Conservation (phyloP, 305 asterid species). For the Fraxinus dipetala region DNA sequence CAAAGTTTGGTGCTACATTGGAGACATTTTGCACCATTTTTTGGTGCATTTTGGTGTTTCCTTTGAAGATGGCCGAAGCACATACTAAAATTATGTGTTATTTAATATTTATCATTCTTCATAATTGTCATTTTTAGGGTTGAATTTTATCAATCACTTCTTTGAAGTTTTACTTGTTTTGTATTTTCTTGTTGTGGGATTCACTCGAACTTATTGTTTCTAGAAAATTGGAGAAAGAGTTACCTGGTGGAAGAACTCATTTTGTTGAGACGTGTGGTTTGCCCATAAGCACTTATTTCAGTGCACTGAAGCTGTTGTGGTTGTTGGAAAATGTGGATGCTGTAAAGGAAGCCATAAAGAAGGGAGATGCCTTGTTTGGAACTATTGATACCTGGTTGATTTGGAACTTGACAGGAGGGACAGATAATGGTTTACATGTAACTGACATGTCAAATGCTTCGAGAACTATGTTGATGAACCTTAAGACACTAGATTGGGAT, state of each 20-base stretch:
- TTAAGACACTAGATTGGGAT: conserved; percentile 81
- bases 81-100: not conserved
- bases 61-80: not conserved
- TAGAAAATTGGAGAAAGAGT: conserved; percentile 77
- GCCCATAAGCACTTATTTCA: conserved; percentile 95
- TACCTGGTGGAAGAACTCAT: conserved; percentile 81
- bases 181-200: not conserved
- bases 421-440: conserved; percentile 59
- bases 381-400: conserved; percentile 89
- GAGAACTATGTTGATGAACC: conserved; percentile 88
- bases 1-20: too few relatives aligned
- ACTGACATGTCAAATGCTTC: conserved; percentile 93
- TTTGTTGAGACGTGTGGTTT: conserved; percentile 74
- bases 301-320: conserved; percentile 87
- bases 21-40: too few relatives aligned
- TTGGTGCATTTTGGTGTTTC: too few relatives aligned
- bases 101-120: not conserved
- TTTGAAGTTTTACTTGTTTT: conserved; percentile 2
- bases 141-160: not conserved
- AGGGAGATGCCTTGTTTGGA: conserved; percentile 82
- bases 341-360: conserved; percentile 56
- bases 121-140: not conserved
- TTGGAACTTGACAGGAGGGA: conserved; percentile 91
- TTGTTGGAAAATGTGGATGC: conserved; percentile 66
- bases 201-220: not conserved